Evolutionary conservation across 768 basidiomycete genomes (phyloP).

Genomic region (Wakefieldia striispora): DNA sequence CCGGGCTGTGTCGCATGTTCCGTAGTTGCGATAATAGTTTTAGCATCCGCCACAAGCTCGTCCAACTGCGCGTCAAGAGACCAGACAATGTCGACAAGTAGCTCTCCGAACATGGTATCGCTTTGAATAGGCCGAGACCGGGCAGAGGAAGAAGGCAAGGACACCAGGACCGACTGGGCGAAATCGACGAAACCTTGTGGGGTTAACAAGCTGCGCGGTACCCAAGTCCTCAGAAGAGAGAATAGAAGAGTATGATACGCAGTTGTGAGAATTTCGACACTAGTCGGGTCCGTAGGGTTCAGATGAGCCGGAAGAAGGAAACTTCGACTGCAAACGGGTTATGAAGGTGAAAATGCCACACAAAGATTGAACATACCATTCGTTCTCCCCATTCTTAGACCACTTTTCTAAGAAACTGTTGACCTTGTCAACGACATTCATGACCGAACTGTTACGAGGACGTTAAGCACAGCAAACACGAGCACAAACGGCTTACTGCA

Average conservation of each 20-base stretch:
- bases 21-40: conserved; percentile 36
- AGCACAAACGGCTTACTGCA: conserved; percentile 14
- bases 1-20: conserved; percentile 22
- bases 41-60: conserved; percentile 59
- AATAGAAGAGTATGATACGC: conserved; percentile 68
- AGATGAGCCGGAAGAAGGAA: conserved; percentile 60
- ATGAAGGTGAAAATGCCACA: conserved; percentile 17
- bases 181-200: conserved; percentile 57
- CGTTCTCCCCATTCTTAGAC: conserved; percentile 56
- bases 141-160: conserved; percentile 64
- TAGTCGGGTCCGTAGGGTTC: conserved; percentile 52
- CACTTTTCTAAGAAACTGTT: conserved; percentile 50
- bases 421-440: conserved; percentile 62
- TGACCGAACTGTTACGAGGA: conserved; percentile 25
- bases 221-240: conserved; percentile 57
- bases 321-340: conserved; percentile 47
- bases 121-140: conserved; percentile 38
- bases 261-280: conserved; percentile 57
- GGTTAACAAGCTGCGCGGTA: conserved; percentile 45
- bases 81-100: conserved; percentile 81
- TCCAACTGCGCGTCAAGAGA: conserved; percentile 75
- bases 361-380: conserved; percentile 48
- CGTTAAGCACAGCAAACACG: conserved; percentile 10
- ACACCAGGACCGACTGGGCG: conserved; percentile 56
- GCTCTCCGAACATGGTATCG: conserved; percentile 55